Evolutionary conservation across 2,329 filamentous ascomycete genomes (phyloP).

Genomic region (Dactylonectria estremocensis): DNA sequence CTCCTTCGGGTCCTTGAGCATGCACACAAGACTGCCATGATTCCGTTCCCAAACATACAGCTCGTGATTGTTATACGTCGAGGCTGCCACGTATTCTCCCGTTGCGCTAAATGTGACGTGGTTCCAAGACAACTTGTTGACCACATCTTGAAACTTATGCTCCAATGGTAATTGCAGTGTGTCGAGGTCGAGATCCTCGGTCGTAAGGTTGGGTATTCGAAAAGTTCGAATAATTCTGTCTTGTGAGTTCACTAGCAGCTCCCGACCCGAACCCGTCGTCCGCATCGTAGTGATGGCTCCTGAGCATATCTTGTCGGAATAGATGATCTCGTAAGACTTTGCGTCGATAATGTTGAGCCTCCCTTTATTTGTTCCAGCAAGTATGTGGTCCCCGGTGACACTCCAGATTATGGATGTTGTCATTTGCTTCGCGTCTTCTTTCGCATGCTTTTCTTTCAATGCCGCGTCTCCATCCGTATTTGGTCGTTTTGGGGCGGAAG

Average conservation of each 20-base stretch:
- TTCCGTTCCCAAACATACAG: conserved; percentile 98
- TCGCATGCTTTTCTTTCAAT: conserved; percentile 85
- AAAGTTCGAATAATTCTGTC: conserved; percentile 97
- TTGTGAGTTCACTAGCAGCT: conserved; percentile 92
- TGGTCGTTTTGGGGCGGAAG: conserved; percentile 85
- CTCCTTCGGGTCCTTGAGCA: conserved; percentile 96
- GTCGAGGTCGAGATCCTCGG: conserved; percentile 81
- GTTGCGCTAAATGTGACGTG: conserved; percentile 95
- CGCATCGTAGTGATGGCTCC: conserved; percentile 92
- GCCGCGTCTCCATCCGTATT: conserved; percentile 79
- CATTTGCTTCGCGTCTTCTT: conserved; percentile 94
- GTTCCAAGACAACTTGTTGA: conserved; percentile 96
- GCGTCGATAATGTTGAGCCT: conserved; percentile 96
- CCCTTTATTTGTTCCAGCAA: conserved; percentile 94
- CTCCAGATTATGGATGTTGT: conserved; percentile 95
- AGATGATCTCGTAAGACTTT: conserved; percentile 84
- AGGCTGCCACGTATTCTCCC: conserved; percentile 95
- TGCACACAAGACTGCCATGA: conserved; percentile 94
- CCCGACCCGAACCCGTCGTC: conserved; percentile 84
- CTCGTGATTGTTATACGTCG: conserved; percentile 98
- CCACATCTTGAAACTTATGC: conserved; percentile 98
- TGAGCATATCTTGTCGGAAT: conserved; percentile 89
- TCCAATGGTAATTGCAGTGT: conserved; percentile 92
- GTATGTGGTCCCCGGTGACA: conserved; percentile 86
- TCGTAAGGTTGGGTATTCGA: conserved; percentile 83